Conservation (phyloP, 345 rosid genomes). For the Carallia pectinifolia region DNA sequence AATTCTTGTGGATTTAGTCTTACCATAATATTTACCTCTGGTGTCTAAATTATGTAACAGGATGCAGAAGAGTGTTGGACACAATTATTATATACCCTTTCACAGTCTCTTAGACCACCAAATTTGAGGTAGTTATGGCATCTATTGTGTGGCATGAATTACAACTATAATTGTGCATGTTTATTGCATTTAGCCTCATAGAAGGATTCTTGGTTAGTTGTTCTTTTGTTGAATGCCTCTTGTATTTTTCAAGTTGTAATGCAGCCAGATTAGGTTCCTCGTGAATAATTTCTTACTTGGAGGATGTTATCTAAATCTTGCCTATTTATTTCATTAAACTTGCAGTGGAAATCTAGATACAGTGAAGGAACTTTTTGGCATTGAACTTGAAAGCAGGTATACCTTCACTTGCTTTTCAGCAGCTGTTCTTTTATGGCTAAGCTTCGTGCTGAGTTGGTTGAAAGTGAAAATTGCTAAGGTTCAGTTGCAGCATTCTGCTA, state of each 20-base stretch:
- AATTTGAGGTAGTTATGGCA: conserved; percentile 45
- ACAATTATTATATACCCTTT: conserved; percentile 83
- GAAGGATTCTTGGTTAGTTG: too few relatives aligned
- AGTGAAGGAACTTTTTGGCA: conserved; percentile 75
- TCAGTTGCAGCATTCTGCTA: background rate
- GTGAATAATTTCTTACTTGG: background rate
- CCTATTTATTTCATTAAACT: conserved; percentile 6
- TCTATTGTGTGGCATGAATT: conserved; percentile 12
- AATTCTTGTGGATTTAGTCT: background rate
- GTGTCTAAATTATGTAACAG: conserved; percentile 39
- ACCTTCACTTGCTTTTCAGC: background rate
- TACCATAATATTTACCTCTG: conserved; percentile 11
- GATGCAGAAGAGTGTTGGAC: conserved; percentile 99
- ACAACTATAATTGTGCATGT: background rate
- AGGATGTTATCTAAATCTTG: background rate
- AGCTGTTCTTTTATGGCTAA: too few relatives aligned
- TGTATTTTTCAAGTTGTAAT: too few relatives aligned
- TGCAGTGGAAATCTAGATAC: conserved; percentile 70
- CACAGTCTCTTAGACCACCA: conserved; percentile 74
- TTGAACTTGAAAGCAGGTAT: conserved; percentile 87
- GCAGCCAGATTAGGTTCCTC: background rate
- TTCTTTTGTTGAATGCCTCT: too few relatives aligned
- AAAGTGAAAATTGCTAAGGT: too few relatives aligned
- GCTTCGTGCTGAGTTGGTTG: too few relatives aligned
- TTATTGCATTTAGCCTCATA: background rate